Evolutionary conservation across 2,329 filamentous ascomycete genomes (phyloP), one percentile per base, ranked within the genome.

Genomic region (Microcyclosporella mali): DNA sequence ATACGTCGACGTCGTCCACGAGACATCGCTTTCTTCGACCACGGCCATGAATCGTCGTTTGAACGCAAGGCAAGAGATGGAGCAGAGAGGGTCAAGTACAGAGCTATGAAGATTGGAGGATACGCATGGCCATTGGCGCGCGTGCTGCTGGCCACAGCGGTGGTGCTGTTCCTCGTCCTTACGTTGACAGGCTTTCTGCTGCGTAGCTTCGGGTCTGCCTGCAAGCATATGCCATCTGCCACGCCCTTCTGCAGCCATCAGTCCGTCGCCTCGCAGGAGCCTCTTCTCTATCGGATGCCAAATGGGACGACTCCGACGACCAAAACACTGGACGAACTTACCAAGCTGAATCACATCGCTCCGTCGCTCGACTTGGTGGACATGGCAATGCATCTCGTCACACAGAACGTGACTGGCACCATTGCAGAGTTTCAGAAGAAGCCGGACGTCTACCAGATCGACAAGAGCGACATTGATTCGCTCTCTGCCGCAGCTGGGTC

Each of bases 291-390:
- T 17, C n/a, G 4, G 9, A 21, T 21, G 9, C n/a, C 16, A 12
- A 2, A 15, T 12, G 33, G 33, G 17, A 30, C 21, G 25, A 41
- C 40, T 17, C 40, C 40, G 2, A 27, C 27, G 10, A 41, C 27
- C 14, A 34, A 28, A 6, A 32, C 34, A 12, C 18, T 48, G 3
- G 10, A 42, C 6, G 33, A 45, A 35, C 29, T 48, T 2, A 15
- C 15, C 18, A 33, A 37, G n/a, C 37, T 51, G 34, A 46, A 40
- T 9, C 18, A 36, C 8, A 35, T 44, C 3, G 38, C 40, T 7
- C 27, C 36, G 7, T 41, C 42, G 6, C 43, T 51, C 17, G 39
- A 43, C 8, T 46, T 45, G 15, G 14, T 51, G 17, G 40, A 40
- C 10, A 32, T 48, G 16, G 42, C 45, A 4, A 45, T 47, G 30